Conservation (phyloP, 306 rosid species). For the Erythrophleum fordii region DNA sequence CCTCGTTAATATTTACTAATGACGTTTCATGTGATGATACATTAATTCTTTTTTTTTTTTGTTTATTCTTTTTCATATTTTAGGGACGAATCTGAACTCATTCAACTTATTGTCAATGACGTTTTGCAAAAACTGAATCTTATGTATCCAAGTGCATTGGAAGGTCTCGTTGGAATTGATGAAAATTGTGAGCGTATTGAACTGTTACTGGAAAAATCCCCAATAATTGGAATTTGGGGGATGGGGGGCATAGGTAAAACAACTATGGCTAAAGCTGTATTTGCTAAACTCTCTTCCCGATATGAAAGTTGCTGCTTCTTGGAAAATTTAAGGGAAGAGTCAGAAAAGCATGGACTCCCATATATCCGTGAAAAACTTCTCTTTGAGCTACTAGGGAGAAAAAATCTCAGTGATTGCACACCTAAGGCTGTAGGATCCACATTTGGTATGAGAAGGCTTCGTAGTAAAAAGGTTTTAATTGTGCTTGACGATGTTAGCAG, state of each 20-base stretch:
- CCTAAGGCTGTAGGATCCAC: no score
- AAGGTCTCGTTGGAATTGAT: neutral
- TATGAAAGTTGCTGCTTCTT: no score
- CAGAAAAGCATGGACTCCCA: no score
- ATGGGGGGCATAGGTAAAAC: neutral
- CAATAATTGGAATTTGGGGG: neutral
- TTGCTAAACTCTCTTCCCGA: no score
- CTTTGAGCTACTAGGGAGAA: no score
- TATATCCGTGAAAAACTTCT: no score
- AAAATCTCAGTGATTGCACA: no score
- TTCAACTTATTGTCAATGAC: neutral
- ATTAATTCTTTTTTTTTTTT: no score
- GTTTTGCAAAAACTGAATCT: neutral
- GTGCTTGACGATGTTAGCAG: slow-evolving; percentile 32
- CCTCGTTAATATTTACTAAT: no score
- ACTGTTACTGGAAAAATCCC: neutral
- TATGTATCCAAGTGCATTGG: neutral
- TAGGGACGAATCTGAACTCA: neutral
- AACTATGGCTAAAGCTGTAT: neutral
- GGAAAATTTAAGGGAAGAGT: no score
- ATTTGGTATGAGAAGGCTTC: neutral
- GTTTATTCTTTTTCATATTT: no score
- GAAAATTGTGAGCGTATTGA: neutral
- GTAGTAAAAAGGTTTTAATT: slow-evolving; percentile 12
- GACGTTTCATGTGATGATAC: no score